phyloP scores from a whole-genome alignment of 495 filamentous ascomycete genomes.

The Evernia prunastri region DNA sequence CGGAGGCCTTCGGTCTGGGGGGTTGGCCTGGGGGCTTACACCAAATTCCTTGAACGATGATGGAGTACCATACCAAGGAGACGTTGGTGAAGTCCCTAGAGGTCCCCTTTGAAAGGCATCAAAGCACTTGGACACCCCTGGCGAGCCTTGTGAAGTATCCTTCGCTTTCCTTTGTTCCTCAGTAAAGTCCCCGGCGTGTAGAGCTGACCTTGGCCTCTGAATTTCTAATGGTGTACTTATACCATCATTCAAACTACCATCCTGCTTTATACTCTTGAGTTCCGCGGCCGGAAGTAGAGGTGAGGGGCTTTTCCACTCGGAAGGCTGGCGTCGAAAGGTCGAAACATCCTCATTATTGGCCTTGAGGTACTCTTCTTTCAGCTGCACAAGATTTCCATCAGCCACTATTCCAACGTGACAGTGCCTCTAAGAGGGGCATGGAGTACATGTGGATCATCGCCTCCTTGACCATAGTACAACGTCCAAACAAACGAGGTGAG shows the following conservation, averaged over 20 bases:
- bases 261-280: slow-evolving; percentile 12
- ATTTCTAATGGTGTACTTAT: slow-evolving; percentile 50
- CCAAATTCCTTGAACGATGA: slow-evolving; percentile 11
- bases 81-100: slow-evolving; percentile 42
- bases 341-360: slow-evolving; percentile 19
- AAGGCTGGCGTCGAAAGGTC: slow-evolving; percentile 12
- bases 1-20: slow-evolving; percentile 17
- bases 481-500: background rate
- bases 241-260: slow-evolving; percentile 21
- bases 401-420: background rate
- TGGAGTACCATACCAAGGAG: slow-evolving; percentile 43
- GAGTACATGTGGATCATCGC: background rate
- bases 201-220: slow-evolving; percentile 75
- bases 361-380: slow-evolving; percentile 25
- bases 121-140: background rate
- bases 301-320: slow-evolving; percentile 12
- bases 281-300: slow-evolving; percentile 30
- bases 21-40: background rate
- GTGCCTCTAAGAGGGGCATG: background rate
- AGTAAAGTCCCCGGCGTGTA: slow-evolving; percentile 86
- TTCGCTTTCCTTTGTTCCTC: slow-evolving; percentile 39
- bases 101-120: background rate
- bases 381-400: slow-evolving; percentile 8
- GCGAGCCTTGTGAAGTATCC: background rate
- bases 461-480: background rate